These are phyloP conservation scores for Clonostachys solani DNA, from an alignment of 2,329 filamentous ascomycete species.

Conservation along the genomic window DNA sequence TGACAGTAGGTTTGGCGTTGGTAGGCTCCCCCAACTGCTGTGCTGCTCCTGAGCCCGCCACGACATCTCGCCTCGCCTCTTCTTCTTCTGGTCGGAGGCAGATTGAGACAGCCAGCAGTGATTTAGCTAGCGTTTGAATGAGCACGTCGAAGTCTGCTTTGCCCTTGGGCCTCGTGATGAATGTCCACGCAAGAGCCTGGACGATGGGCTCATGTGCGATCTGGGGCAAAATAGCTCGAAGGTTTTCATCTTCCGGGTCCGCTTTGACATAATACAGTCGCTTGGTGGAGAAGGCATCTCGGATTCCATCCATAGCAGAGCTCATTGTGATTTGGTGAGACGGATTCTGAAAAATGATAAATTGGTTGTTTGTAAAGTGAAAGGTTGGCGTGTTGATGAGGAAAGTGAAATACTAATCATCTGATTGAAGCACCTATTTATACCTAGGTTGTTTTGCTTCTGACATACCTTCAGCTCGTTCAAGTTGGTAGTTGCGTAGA, in stretches of 20 bases:
- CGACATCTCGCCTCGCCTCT: background rate
- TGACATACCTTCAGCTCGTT: too few relatives aligned
- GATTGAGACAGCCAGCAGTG: constrained; percentile 11
- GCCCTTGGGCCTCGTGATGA: background rate
- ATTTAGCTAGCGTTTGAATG: background rate
- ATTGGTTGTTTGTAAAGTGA: too few relatives aligned
- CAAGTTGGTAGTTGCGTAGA: too few relatives aligned
- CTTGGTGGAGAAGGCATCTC: constrained; percentile 1
- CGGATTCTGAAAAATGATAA: too few relatives aligned
- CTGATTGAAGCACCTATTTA: too few relatives aligned
- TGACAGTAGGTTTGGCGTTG: constrained; percentile 6
- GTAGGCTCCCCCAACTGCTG: constrained; percentile 1
- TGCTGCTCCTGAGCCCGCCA: background rate
- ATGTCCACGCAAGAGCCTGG: background rate
- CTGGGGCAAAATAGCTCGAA: background rate
- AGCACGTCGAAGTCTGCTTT: background rate
- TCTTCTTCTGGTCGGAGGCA: constrained; percentile 8
- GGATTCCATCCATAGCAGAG: background rate
- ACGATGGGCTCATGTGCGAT: background rate
- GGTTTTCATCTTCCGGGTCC: background rate
- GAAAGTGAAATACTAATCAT: too few relatives aligned
- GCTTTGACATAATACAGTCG: background rate
- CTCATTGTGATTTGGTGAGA: too few relatives aligned
- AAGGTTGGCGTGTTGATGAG: too few relatives aligned
- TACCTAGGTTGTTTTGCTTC: too few relatives aligned